A percentile compares a stretch with the other conserved stretches of the same genome.
Conservation (phyloP, 768 basidiomycete species). For the Lanmaoa pseudosensibilis region DNA sequence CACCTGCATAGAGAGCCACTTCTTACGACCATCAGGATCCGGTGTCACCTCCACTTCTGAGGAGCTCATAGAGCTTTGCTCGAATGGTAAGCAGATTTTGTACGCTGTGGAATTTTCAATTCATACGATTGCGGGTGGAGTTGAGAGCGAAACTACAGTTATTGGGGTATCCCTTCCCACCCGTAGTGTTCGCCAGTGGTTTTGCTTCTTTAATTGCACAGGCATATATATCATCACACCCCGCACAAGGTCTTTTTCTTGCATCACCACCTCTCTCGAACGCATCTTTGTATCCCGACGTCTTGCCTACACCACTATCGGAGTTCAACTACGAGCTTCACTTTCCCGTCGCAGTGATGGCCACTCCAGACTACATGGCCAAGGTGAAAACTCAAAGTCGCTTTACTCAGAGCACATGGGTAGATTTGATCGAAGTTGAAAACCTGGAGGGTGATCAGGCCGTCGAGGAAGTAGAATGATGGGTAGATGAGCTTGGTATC, state of each 20-base stretch:
- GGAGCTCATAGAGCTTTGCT: constrained; percentile 40
- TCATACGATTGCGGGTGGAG: constrained; percentile 31
- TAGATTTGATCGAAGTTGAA: constrained; percentile 39
- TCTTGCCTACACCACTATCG: constrained; percentile 38
- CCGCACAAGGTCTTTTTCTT: constrained; percentile 61
- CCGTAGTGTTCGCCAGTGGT: constrained; percentile 53
- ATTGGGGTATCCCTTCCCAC: constrained; percentile 52
- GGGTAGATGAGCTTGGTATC: constrained; percentile 58
- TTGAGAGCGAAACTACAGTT: constrained; percentile 43
- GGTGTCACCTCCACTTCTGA: constrained; percentile 3
- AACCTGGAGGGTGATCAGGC: constrained; percentile 39
- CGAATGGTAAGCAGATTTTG: constrained; percentile 35
- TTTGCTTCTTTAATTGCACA: constrained; percentile 58
- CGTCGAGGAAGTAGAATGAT: constrained; percentile 45
- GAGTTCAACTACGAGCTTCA: constrained; percentile 63
- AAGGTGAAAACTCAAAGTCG: constrained; percentile 39
- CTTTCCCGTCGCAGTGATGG: constrained; percentile 60
- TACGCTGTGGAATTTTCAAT: neutral
- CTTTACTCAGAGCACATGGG: constrained; percentile 40
- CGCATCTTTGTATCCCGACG: constrained; percentile 27
- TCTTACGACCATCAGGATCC: constrained; percentile 28
- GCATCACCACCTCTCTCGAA: constrained; percentile 54
- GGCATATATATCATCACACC: constrained; percentile 66
- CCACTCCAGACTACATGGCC: constrained; percentile 34
- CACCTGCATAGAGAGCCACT: constrained; percentile 46